Evolutionary conservation across 2,329 filamentous ascomycete species (phyloP), one percentile per base, ranked within the genome.

Genomic region (Rhinocladiella similis): DNA sequence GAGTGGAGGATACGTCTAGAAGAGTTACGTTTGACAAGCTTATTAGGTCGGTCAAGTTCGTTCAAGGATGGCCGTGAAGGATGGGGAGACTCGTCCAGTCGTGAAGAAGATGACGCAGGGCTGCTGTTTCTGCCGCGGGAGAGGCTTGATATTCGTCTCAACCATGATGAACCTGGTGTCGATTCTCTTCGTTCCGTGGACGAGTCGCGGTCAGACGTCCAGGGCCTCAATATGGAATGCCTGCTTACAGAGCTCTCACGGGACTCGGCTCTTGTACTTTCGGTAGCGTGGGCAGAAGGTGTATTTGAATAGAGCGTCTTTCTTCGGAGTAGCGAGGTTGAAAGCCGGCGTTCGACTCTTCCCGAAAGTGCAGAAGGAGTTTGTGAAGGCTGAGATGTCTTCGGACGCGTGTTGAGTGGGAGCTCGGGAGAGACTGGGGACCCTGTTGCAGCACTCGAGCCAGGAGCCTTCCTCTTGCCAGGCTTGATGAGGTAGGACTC

Each of bases 1-100:
- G 75, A 70, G 52, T 69, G 70, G 48, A 78, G 68, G 42, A 74
- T 73, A 62, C 77, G 77, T 48, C 82, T 73, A 10, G 83, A 86
- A 18, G 78, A 76, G 4, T 81, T 77, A 41, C 84, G 79, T 70
- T 87, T 87, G 51, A 87, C 80, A 7, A 87, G 75, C 69, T 84
- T 86, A 71, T 87, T 87, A 20, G 80, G 80, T 20, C 74, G 70
- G 45, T 74, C 63, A n/a, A 54, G 19, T 6, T 57, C 56, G 13
- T 50, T 55, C 10, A 59, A 20, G 9, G 59, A 57, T 29, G 54
- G 47, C 5, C 50, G 50, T n/a, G 56, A 50, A 35, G 50, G 35
- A 18, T 16, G 42, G 4, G 48, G 45, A 25, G 56, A 52, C 7
- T 59, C 50, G 46, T 63, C 61, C 6, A 60, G 25, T 36, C 56